Evolutionary conservation across 495 filamentous ascomycete genomes (phyloP).

Genomic region (Penicillium diatomitis): DNA sequence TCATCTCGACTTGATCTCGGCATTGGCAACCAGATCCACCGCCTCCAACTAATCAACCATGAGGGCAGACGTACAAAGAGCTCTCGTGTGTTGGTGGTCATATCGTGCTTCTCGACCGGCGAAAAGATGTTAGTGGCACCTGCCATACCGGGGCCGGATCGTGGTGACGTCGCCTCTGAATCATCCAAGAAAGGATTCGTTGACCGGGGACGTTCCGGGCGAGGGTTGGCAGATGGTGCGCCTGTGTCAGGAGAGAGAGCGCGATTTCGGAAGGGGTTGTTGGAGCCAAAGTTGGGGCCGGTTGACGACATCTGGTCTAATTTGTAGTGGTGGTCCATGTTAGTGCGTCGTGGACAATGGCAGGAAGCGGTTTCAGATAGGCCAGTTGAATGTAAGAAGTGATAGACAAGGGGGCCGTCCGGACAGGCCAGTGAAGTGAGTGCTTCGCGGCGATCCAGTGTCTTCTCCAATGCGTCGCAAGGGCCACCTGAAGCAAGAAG

Average conservation of each 20-base stretch:
- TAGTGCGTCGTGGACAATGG: background rate
- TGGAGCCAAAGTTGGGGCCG: constrained; percentile 66
- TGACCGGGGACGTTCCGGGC: constrained; percentile 63
- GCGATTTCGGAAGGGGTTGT: constrained; percentile 97
- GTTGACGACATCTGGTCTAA: constrained; percentile 32
- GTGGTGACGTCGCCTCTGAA: constrained; percentile 43
- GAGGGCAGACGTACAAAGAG: constrained; percentile 66
- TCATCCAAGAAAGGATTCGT: constrained; percentile 90
- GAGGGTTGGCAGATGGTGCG: constrained; percentile 26
- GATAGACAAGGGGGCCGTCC: constrained; percentile 1
- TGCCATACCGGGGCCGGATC: constrained; percentile 32
- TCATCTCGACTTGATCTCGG: too few species aligned
- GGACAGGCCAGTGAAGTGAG: background rate
- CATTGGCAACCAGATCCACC: background rate
- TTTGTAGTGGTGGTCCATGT: constrained; percentile 5
- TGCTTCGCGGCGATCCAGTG: too few species aligned
- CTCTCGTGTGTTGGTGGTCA: constrained; percentile 62
- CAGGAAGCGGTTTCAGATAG: background rate
- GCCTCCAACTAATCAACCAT: background rate
- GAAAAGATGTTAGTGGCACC: constrained; percentile 49
- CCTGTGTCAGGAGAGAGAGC: constrained; percentile 60
- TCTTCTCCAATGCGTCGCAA: too few species aligned
- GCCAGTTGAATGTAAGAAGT: background rate
- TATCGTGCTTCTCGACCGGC: constrained; percentile 39
- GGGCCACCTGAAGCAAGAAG: too few species aligned